Evolutionary conservation across 192 early-diverging fungal genomes (phyloP).

Genomic region (Chytriomyces confervae): DNA sequence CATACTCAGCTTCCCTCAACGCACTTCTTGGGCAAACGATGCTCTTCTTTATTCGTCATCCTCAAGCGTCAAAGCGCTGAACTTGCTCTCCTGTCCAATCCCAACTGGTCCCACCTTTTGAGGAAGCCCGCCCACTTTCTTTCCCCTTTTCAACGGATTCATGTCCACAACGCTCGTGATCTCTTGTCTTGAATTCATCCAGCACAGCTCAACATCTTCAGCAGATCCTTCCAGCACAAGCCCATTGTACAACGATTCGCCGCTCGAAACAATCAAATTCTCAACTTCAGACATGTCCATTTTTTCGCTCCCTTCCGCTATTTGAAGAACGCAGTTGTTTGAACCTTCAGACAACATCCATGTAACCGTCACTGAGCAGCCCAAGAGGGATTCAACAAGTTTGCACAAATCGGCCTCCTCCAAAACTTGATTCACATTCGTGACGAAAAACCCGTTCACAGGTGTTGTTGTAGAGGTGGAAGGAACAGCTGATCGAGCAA

Average conservation of each 20-base stretch:
- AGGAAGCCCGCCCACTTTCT: not conserved
- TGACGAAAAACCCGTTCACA: slow-evolving; percentile 19
- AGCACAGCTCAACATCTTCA: slow-evolving; percentile 25
- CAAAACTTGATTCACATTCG: not conserved
- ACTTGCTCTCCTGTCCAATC: slow-evolving; percentile 11
- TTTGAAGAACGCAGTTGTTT: slow-evolving; percentile 22
- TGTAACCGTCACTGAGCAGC: not conserved
- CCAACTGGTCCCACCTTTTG: not conserved
- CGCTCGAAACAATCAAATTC: not conserved
- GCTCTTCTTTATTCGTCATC: not conserved
- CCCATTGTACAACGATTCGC: not conserved
- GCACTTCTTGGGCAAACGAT: not conserved
- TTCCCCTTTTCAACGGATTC: not conserved
- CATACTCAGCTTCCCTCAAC: too few species aligned
- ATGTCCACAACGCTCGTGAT: slow-evolving; percentile 5
- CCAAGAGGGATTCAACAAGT: slow-evolving; percentile 3
- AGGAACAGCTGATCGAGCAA: not conserved
- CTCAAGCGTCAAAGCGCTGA: slow-evolving; percentile 15
- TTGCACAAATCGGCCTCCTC: slow-evolving; percentile 6
- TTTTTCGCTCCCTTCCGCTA: not conserved
- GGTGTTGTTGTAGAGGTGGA: not conserved
- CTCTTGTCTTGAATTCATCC: slow-evolving; percentile 12
- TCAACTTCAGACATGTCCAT: slow-evolving; percentile 24
- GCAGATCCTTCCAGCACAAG: slow-evolving; percentile 14
- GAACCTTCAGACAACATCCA: slow-evolving; percentile 8